Conservation (phyloP, 345 rosid genomes). For the Eucalyptus marginata region DNA sequence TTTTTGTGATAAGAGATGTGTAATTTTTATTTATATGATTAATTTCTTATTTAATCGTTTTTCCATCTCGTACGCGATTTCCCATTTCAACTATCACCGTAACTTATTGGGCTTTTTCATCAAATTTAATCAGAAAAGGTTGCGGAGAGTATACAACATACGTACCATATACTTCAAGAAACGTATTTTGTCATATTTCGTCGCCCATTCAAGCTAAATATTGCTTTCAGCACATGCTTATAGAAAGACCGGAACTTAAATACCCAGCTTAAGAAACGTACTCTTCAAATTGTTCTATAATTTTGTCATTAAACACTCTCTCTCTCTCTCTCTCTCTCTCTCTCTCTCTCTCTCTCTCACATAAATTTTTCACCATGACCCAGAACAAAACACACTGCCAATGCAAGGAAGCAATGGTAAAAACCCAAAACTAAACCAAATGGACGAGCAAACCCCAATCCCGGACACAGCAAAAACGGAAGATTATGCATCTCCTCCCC, state of each 20-base stretch:
- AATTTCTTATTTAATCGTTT: background rate
- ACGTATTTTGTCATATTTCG: background rate
- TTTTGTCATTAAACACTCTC: background rate
- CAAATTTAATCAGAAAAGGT: background rate
- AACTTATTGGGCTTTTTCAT: background rate
- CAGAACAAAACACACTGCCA: background rate
- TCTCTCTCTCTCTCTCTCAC: background rate
- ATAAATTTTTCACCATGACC: background rate
- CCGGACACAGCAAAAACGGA: background rate
- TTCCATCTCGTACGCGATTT: background rate
- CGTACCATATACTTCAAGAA: background rate
- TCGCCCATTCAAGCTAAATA: background rate
- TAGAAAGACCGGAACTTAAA: background rate
- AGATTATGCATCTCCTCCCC: background rate
- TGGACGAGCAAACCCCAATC: background rate
- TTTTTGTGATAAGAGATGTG: background rate
- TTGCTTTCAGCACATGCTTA: background rate
- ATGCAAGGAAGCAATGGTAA: background rate
- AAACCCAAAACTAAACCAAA: background rate
- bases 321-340: background rate
- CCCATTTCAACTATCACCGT: background rate
- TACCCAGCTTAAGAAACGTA: background rate
- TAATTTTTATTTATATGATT: background rate
- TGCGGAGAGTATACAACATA: background rate
- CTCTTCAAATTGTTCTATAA: background rate